A percentile compares a stretch with the other conserved stretches of the same genome.
phyloP scores from a whole-genome alignment of 148 eudicot genomes.

The Rhododendron simsii region DNA sequence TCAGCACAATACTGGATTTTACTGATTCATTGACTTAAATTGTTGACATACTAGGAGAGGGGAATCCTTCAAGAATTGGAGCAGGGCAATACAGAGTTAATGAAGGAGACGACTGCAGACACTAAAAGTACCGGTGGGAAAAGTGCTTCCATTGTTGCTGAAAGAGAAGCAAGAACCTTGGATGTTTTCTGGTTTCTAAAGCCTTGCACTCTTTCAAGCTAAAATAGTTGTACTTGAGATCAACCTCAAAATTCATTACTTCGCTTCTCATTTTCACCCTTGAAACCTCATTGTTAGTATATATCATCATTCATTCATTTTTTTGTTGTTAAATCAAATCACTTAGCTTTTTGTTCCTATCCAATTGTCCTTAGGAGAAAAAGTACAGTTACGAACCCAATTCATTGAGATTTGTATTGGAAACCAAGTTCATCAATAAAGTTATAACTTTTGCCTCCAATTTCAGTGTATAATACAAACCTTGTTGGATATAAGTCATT shows the following conservation, averaged over 20 bases:
- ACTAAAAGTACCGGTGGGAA: conserved; percentile 9
- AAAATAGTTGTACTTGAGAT: background rate
- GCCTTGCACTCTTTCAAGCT: conserved; percentile 79
- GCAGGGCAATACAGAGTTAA: conserved; percentile 23
- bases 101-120: conserved; percentile 26
- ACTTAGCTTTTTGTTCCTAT: background rate
- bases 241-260: conserved; percentile 13
- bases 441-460: background rate
- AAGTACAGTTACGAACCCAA: background rate
- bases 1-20: background rate
- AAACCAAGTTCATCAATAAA: conserved; percentile 9
- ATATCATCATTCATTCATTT: background rate
- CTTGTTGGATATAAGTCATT: background rate
- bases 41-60: conserved; percentile 39
- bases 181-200: conserved; percentile 95
- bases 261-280: conserved; percentile 11
- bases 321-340: background rate
- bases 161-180: conserved; percentile 51
- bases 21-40: background rate
- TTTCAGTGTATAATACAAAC: background rate
- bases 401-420: background rate
- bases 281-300: background rate
- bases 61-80: conserved; percentile 53
- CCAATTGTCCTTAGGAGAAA: background rate
- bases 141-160: conserved; percentile 30